Conservation (phyloP, 768 basidiomycete genomes). For the Russula sp. region DNA sequence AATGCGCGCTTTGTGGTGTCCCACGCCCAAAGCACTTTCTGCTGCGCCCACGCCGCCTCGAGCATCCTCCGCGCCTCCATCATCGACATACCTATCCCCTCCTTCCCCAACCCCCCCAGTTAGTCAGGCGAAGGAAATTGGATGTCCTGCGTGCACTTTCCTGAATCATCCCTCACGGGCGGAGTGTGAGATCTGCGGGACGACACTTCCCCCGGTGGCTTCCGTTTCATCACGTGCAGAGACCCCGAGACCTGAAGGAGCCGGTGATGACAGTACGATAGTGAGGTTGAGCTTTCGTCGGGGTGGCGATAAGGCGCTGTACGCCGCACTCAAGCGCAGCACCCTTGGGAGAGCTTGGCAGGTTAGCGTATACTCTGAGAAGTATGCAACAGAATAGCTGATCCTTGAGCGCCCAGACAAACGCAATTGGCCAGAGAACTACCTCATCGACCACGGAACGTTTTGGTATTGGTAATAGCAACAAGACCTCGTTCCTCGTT, state of each 20-base stretch:
- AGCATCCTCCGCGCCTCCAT: conserved; percentile 28
- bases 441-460: conserved; percentile 31
- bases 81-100: conserved; percentile 38
- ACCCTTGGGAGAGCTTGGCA: conserved; percentile 77
- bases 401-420: conserved; percentile 18
- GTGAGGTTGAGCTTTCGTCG: conserved; percentile 88
- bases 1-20: conserved; percentile 82
- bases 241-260: conserved; percentile 43
- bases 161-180: conserved; percentile 75
- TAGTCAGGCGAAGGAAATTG: conserved; percentile 40
- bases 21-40: conserved; percentile 46
- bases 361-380: conserved; percentile 37
- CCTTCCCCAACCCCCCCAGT: conserved; percentile 44
- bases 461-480: conserved; percentile 53
- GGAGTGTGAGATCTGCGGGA: conserved; percentile 83
- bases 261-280: conserved; percentile 44
- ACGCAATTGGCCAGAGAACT: conserved; percentile 12
- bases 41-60: conserved; percentile 31
- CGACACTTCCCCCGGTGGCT: conserved; percentile 50
- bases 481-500: not conserved
- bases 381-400: conserved; percentile 2
- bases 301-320: conserved; percentile 84
- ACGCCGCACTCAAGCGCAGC: conserved; percentile 68
- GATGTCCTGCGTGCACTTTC: conserved; percentile 90
- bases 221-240: conserved; percentile 52